Conservation (phyloP, 352 stramenopile species). For the Phytophthora sojae region DNA sequence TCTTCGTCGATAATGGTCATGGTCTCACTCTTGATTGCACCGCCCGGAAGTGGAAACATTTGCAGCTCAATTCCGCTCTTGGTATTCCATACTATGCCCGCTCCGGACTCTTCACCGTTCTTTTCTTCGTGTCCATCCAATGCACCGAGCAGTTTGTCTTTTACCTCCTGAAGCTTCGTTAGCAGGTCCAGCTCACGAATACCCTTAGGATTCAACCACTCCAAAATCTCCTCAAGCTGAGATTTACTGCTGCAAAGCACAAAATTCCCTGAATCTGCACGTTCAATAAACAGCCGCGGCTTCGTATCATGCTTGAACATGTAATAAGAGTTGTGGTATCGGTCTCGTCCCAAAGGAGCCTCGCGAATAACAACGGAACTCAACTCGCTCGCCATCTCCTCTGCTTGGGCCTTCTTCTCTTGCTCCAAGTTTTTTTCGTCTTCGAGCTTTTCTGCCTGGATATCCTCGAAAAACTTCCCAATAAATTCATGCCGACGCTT, state of each 20-base stretch:
- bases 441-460: conserved; percentile 55
- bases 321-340: conserved; percentile 84
- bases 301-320: conserved; percentile 76
- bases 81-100: conserved; percentile 33
- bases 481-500: conserved; percentile 73
- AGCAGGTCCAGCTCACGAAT: conserved; percentile 72
- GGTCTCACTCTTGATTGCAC: conserved; percentile 51
- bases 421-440: conserved; percentile 61
- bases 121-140: conserved; percentile 37
- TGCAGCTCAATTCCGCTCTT: conserved; percentile 59
- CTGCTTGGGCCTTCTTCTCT: conserved; percentile 55
- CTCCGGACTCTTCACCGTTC: conserved; percentile 16
- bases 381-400: conserved; percentile 50
- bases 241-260: conserved; percentile 49
- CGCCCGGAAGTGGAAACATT: conserved; percentile 75
- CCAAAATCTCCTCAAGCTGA: conserved; percentile 55
- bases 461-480: conserved; percentile 69
- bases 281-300: conserved; percentile 73
- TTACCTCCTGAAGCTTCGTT: conserved; percentile 58
- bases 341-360: conserved; percentile 71
- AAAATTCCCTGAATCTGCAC: conserved; percentile 69
- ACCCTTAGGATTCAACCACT: conserved; percentile 83
- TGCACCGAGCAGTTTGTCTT: conserved; percentile 43
- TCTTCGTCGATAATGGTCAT: conserved; percentile 56
- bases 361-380: conserved; percentile 72